Percentiles rank a stretch among this genome's conserved stretches.
Evolutionary conservation across 1,284 basidiomycete genomes (phyloP).

Genomic region (Ustilago loliicola): DNA sequence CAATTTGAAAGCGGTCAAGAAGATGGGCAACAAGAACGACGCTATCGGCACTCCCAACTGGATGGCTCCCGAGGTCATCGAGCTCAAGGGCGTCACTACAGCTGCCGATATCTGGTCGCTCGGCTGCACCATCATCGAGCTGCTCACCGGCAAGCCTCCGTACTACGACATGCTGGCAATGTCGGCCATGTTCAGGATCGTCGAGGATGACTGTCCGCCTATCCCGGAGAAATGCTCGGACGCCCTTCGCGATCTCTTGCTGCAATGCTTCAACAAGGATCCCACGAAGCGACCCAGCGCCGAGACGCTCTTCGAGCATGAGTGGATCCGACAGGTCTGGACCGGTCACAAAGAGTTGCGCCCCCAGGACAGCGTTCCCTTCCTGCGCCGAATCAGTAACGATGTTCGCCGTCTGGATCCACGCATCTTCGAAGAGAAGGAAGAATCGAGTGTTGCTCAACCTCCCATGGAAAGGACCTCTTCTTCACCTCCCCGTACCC

Average conservation of each 20-base stretch:
- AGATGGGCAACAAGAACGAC: constrained; percentile 77
- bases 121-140: constrained; percentile 91
- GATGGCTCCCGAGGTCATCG: constrained; percentile 96
- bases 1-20: constrained; percentile 72
- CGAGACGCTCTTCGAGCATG: constrained; percentile 85
- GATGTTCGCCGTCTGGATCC: constrained; percentile 78
- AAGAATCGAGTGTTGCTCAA: constrained; percentile 11
- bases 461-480: constrained; percentile 51
- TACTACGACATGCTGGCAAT: constrained; percentile 77
- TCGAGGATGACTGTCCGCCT: constrained; percentile 89
- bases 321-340: constrained; percentile 87
- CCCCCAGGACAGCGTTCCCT: constrained; percentile 92
- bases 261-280: constrained; percentile 88
- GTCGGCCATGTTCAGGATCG: constrained; percentile 86
- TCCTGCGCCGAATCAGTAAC: constrained; percentile 87
- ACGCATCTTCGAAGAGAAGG: constrained; percentile 39
- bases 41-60: constrained; percentile 94
- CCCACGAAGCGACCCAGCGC: constrained; percentile 84
- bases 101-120: constrained; percentile 87
- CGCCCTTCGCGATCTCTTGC: constrained; percentile 82
- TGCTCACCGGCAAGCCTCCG: constrained; percentile 90
- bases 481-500: constrained; percentile 42
- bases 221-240: constrained; percentile 83
- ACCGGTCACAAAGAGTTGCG: constrained; percentile 76
- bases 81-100: constrained; percentile 76